Evolutionary conservation across 805 yeast species (phyloP).

Genomic region (Jamesozyma jinghongensis): DNA sequence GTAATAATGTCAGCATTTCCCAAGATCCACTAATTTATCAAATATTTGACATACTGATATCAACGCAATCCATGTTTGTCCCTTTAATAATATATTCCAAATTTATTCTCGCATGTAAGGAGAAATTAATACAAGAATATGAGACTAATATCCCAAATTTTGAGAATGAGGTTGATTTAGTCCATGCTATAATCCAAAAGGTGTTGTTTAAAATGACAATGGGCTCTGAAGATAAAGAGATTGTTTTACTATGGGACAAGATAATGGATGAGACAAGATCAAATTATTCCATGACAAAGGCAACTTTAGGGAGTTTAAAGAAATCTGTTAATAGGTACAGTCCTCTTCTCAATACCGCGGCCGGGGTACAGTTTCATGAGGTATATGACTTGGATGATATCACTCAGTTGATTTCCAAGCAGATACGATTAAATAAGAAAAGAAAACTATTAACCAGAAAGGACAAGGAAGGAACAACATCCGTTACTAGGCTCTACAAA

Average conservation of each 20-base stretch:
- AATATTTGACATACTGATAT: slow-evolving; percentile 63
- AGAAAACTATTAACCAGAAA: slow-evolving; percentile 2
- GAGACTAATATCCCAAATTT: slow-evolving; percentile 16
- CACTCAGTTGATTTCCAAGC: slow-evolving; percentile 10
- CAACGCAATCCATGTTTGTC: slow-evolving; percentile 44
- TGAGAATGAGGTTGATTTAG: slow-evolving; percentile 29
- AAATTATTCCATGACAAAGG: slow-evolving; percentile 1
- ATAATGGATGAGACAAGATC: slow-evolving; percentile 6
- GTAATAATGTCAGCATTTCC: not conserved
- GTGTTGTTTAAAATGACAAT: slow-evolving; percentile 20
- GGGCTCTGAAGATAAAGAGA: not conserved
- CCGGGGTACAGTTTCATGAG: slow-evolving; percentile 5
- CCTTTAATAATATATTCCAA: slow-evolving; percentile 56
- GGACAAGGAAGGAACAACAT: no score
- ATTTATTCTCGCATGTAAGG: slow-evolving; percentile 39
- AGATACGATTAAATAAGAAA: slow-evolving; percentile 13
- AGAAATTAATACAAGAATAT: slow-evolving; percentile 32
- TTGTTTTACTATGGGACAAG: not conserved
- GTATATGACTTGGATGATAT: slow-evolving; percentile 6
- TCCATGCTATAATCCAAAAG: slow-evolving; percentile 36
- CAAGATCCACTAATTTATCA: slow-evolving; percentile 35
- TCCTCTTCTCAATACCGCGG: slow-evolving; percentile 23
- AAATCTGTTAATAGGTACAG: slow-evolving; percentile 20
- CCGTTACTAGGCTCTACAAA: no score
- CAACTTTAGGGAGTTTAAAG: slow-evolving; percentile 3